Percentiles rank a stretch among this genome's conserved stretches.
These are phyloP conservation scores for Spathaspora boniae DNA, from an alignment of 805 yeast genomes.

Conservation along the genomic window DNA sequence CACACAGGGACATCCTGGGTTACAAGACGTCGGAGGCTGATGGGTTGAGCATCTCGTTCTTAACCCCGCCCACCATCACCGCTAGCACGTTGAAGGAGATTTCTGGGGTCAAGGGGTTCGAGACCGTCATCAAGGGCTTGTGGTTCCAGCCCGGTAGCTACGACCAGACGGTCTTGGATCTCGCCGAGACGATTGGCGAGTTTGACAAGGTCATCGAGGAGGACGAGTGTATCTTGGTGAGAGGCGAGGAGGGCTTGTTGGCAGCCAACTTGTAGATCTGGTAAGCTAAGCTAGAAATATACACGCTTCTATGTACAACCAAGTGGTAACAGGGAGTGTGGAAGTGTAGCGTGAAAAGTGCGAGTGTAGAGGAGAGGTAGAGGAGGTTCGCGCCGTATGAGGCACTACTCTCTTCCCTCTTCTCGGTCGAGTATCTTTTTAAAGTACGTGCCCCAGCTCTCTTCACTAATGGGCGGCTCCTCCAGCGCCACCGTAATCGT, in stretches of 20 bases:
- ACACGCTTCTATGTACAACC: slow-evolving; percentile 1
- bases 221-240: slow-evolving; percentile 69
- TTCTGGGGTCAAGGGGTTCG: slow-evolving; percentile 38
- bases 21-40: slow-evolving; percentile 30
- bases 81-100: slow-evolving; percentile 30
- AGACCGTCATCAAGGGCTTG: slow-evolving; percentile 45
- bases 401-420: slow-evolving; percentile 1
- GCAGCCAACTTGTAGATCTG: slow-evolving; percentile 33
- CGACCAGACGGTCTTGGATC: slow-evolving; percentile 46
- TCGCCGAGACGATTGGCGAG: slow-evolving; percentile 34
- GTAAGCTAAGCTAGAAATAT: neutral
- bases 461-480: slow-evolving; percentile 20
- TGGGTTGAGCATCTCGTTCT: slow-evolving; percentile 59
- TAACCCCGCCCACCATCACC: slow-evolving; percentile 71
- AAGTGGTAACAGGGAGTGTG: neutral
- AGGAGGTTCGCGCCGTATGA: neutral
- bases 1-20: slow-evolving; percentile 16
- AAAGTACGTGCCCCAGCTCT: slow-evolving; percentile 41
- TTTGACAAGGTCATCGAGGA: slow-evolving; percentile 34
- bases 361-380: slow-evolving; percentile 1
- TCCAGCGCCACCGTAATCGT: slow-evolving; percentile 23
- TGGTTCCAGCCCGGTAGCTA: slow-evolving; percentile 89
- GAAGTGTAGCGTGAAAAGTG: neutral
- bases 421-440: slow-evolving; percentile 37
- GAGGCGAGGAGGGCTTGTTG: slow-evolving; percentile 53